A percentile compares a stretch with the other conserved stretches of the same genome.
These are phyloP conservation scores for Sporothrix pallida DNA, from an alignment of 2,329 filamentous ascomycete species.

Conservation along the genomic window DNA sequence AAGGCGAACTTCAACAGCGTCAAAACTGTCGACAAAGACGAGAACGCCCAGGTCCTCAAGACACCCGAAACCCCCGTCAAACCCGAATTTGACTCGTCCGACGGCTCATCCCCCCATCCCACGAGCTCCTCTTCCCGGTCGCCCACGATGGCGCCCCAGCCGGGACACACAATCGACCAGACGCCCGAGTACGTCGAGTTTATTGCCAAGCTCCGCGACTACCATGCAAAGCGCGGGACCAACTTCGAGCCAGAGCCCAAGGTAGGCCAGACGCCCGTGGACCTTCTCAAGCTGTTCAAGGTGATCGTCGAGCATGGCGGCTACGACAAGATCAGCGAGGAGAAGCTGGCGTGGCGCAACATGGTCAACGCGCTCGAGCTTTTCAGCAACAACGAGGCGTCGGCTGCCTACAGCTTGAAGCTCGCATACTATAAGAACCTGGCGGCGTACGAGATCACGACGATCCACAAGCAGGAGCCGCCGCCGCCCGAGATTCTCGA, in stretches of 20 bases:
- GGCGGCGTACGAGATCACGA: conserved; percentile 83
- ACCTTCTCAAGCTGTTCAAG: conserved; percentile 79
- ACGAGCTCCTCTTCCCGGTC: not conserved
- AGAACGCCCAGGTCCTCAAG: not conserved
- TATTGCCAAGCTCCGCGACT: conserved; percentile 72
- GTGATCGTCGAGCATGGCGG: conserved; percentile 77
- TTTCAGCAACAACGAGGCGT: conserved; percentile 74
- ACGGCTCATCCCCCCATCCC: not conserved
- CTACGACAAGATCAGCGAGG: conserved; percentile 82
- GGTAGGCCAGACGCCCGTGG: conserved; percentile 76
- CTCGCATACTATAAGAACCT: conserved; percentile 89
- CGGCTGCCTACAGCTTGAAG: conserved; percentile 86
- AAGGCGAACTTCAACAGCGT: not conserved
- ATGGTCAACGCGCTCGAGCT: conserved; percentile 79
- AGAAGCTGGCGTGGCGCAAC: conserved; percentile 85
- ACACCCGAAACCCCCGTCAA: not conserved
- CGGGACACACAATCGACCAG: conserved; percentile 57
- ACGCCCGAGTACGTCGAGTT: conserved; percentile 79
- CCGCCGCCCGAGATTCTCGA: conserved; percentile 89
- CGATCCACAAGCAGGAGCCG: conserved; percentile 77
- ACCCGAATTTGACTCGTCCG: not conserved
- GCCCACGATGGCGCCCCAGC: conserved; percentile 45
- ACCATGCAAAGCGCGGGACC: conserved; percentile 80
- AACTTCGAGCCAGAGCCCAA: conserved; percentile 80
- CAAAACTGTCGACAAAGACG: not conserved